phyloP scores from a whole-genome alignment of 2,329 filamentous ascomycete species.

The Fusarium sp. region DNA sequence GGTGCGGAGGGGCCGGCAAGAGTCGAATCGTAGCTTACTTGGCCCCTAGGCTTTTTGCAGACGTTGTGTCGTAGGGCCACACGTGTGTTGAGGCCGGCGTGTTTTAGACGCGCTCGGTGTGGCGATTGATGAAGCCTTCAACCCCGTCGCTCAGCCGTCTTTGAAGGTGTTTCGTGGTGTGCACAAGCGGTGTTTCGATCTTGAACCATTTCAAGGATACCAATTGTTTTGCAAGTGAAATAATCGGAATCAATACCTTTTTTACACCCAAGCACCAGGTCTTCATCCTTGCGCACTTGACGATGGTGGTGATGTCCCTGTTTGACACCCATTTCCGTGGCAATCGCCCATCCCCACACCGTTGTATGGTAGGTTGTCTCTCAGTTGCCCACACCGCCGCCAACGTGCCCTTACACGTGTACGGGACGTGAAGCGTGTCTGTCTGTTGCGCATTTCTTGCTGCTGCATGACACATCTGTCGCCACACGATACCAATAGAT shows the following conservation, averaged over 20 bases:
- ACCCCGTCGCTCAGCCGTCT: background rate
- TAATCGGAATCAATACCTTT: accelerated
- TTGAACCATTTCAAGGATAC: background rate
- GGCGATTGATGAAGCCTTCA: background rate
- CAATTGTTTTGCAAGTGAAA: background rate
- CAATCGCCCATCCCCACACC: background rate
- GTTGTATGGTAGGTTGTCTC: background rate
- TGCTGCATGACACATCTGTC: background rate
- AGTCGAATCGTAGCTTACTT: too few relatives aligned
- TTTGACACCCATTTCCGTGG: background rate
- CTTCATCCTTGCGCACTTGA: background rate
- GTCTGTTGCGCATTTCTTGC: background rate
- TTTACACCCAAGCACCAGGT: background rate
- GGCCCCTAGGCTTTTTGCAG: background rate
- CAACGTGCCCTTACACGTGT: background rate
- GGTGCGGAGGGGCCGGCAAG: background rate
- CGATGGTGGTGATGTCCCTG: background rate
- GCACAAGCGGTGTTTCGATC: background rate
- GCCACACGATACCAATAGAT: background rate
- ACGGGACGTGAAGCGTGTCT: background rate
- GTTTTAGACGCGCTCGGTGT: background rate
- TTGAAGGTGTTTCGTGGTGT: background rate
- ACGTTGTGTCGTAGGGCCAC: background rate
- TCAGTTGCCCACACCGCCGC: background rate
- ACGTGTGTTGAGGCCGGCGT: background rate